Percentiles rank a stretch among this genome's conserved stretches.
Conservation (phyloP, 176 grass and related monocot genomes). For the Carex littledalei region DNA sequence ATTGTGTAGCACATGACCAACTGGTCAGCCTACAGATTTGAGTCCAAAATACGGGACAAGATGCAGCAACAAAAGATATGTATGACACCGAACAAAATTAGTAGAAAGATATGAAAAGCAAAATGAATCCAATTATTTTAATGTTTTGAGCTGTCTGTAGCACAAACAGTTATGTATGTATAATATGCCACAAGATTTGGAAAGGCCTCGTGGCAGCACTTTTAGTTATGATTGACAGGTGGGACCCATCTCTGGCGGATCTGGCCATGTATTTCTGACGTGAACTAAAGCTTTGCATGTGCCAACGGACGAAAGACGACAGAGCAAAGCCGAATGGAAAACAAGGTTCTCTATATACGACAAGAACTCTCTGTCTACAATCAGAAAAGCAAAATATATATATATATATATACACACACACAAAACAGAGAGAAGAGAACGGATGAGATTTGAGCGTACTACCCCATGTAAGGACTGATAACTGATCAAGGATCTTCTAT, state of each 20-base stretch:
- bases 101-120: neutral
- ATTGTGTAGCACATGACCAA: neutral
- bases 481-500: neutral
- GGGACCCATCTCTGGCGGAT: neutral
- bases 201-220: neutral
- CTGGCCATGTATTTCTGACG: neutral
- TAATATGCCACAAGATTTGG: neutral
- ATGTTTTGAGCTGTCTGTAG: too few species aligned
- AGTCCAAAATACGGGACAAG: neutral
- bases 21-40: neutral
- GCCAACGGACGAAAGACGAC: neutral
- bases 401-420: too few species aligned
- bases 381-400: neutral
- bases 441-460: too few species aligned
- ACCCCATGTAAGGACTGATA: neutral
- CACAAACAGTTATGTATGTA: neutral
- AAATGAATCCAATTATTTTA: neutral
- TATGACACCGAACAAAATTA: neutral
- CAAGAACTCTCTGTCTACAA: neutral
- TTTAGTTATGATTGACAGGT: neutral
- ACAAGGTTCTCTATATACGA: constrained; percentile 4
- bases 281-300: constrained; percentile 14
- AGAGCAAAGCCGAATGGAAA: neutral
- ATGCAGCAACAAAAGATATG: neutral
- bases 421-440: neutral